A percentile compares a stretch with the other conserved stretches of the same genome.
Evolutionary conservation across 108 stramenopile genomes (phyloP).

Genomic region (Skeletonema grethae): DNA sequence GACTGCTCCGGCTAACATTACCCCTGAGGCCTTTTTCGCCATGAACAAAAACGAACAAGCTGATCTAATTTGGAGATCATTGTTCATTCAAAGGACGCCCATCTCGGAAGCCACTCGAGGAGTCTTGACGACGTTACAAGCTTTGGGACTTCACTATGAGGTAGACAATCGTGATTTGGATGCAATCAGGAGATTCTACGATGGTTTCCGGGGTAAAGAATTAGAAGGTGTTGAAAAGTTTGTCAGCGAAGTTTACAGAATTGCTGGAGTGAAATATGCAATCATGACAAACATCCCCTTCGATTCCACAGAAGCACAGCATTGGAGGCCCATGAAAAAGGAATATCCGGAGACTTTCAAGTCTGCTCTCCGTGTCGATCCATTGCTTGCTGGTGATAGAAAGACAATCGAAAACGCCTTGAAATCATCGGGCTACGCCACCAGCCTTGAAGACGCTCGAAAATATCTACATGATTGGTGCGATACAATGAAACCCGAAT

Average conservation of each 20-base stretch:
- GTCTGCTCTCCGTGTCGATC: constrained; percentile 90
- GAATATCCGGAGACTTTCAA: constrained; percentile 66
- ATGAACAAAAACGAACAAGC: constrained; percentile 68
- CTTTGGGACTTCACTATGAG: constrained; percentile 58
- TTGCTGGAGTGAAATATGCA: constrained; percentile 76
- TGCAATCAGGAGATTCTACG: constrained; percentile 67
- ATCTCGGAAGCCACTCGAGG: constrained; percentile 89
- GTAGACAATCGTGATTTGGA: constrained; percentile 62
- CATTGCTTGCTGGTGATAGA: constrained; percentile 80
- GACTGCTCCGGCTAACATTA: constrained; percentile 68
- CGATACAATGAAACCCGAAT: constrained; percentile 87
- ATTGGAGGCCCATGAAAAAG: constrained; percentile 74
- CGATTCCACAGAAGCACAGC: constrained; percentile 66
- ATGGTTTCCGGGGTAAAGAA: constrained; percentile 52
- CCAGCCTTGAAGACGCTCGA: constrained; percentile 70
- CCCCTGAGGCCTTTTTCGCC: constrained; percentile 67
- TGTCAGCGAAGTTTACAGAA: constrained; percentile 54
- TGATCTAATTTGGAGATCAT: constrained; percentile 79
- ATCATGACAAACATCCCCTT: constrained; percentile 97
- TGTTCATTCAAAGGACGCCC: constrained; percentile 81
- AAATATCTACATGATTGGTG: constrained; percentile 83
- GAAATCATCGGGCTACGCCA: constrained; percentile 64
- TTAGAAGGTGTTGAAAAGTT: constrained; percentile 56
- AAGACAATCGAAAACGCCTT: constrained; percentile 61
- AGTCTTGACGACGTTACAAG: constrained; percentile 72